These are phyloP conservation scores for Thielaviopsis euricoi DNA, from an alignment of 2,329 filamentous ascomycete species.

Conservation along the genomic window DNA sequence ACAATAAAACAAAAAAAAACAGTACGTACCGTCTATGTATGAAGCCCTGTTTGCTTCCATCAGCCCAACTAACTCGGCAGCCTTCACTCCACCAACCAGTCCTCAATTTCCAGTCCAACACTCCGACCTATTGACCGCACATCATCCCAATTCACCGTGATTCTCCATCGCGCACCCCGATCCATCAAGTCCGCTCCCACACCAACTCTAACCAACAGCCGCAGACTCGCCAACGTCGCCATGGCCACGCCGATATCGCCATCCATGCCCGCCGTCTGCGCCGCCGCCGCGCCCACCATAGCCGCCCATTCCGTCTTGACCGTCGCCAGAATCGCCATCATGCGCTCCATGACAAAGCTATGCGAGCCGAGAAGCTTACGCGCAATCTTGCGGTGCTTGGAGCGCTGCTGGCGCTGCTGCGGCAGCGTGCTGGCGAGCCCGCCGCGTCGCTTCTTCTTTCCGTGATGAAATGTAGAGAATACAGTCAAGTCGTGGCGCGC, in stretches of 20 bases:
- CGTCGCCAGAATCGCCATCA: slow-evolving; percentile 61
- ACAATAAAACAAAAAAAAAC: not conserved
- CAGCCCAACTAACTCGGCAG: not conserved
- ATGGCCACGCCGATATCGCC: slow-evolving; percentile 47
- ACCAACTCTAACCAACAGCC: slow-evolving; percentile 51
- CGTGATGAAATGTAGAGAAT: slow-evolving; percentile 55
- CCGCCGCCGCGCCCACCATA: slow-evolving; percentile 14
- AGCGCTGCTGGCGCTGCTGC: slow-evolving; percentile 17
- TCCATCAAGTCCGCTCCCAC: slow-evolving; percentile 48
- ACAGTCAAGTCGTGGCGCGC: slow-evolving; percentile 54
- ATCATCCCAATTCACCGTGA: slow-evolving; percentile 66
- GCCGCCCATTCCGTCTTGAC: slow-evolving; percentile 40
- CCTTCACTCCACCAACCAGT: slow-evolving; percentile 51
- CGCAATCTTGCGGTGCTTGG: slow-evolving; percentile 54
- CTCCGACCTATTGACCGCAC: slow-evolving; percentile 52
- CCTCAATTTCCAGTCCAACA: slow-evolving; percentile 62
- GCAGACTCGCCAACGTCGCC: slow-evolving; percentile 54
- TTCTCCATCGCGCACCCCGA: slow-evolving; percentile 55
- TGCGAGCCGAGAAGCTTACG: slow-evolving; percentile 62
- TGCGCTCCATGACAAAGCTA: slow-evolving; percentile 60
- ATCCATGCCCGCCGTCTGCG: slow-evolving; percentile 27
- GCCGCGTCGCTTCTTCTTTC: slow-evolving; percentile 31
- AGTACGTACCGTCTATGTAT: not conserved
- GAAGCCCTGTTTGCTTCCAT: slow-evolving; percentile 9
- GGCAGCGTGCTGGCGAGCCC: slow-evolving; percentile 24